Evolutionary conservation across 1,284 basidiomycete genomes (phyloP), one percentile per base, ranked within the genome.

Genomic region (Pascua guehoae): DNA sequence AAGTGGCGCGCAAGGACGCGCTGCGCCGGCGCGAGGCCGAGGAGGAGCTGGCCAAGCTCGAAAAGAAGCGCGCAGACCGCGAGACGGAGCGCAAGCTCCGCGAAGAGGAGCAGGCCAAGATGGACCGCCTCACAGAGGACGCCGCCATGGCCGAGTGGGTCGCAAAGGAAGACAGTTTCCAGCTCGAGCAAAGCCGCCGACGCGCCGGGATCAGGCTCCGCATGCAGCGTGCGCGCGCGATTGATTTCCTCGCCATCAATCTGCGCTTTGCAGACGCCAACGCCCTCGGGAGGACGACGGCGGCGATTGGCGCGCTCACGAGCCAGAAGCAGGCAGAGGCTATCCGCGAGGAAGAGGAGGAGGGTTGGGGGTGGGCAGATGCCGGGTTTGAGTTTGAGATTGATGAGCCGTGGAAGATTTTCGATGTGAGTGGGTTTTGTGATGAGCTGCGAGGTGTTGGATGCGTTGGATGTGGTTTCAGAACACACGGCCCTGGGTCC

Each of bases 141-240:
- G 91, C 88, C 14, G 90, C 95, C 67, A 98, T 98, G 94, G 88
- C 89, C 4, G 93, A 97, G 58, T 99, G 96, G 96, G 82, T 97
- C 60, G 86, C 90, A 36, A 96, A 95, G 76, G 96, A 99, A 70
- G 95, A 92, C 55, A 91, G 94, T 64, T 99, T 98, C 76, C 89
- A 96, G 74, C 83, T 99, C 43, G 91, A 97, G 65, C 96, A 99
- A 78, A 90, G 95, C 66, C 84, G 91, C 57, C 82, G 84, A 58
- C 83, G 96, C 62, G 96, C 96, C 16, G 87, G 88, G 51, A 98
- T 99, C 71, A 84, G 96, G 51, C 87, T 98, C 69, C 88, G 89
- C 69, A 95, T 98, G 78, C 92, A 95, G 74, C 82, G 96, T 50
- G 96, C 95, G 1, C 95, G 95, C 72, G 93, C 93, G 11, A 87